Conservation (phyloP, 306 rosid genomes). For the Rosa multiflora region DNA sequence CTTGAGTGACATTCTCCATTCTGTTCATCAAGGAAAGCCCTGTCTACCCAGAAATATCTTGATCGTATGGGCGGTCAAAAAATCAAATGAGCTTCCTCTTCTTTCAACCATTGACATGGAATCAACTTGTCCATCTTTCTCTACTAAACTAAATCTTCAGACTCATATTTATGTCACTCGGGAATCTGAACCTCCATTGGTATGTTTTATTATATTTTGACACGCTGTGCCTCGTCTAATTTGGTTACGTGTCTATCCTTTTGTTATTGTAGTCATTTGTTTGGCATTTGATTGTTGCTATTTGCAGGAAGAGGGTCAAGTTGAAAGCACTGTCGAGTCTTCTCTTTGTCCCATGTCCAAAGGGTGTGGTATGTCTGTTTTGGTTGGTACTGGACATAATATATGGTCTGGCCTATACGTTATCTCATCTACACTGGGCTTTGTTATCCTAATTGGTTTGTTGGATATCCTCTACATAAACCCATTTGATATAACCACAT, state of each 20-base stretch:
- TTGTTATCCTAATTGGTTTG: conserved; percentile 48
- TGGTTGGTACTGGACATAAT: conserved; percentile 81
- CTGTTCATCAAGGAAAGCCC: conserved; percentile 64
- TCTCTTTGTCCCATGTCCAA: conserved; percentile 48
- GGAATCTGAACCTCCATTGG: conserved; percentile 82
- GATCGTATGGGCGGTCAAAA: conserved; percentile 87
- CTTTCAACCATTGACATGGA: conserved; percentile 70
- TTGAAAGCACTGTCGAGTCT: conserved; percentile 33
- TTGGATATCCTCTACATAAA: conserved; percentile 59
- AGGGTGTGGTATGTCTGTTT: conserved; percentile 55
- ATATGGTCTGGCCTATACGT: conserved; percentile 80
- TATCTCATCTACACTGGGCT: conserved; percentile 64
- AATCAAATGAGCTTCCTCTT: conserved; percentile 74
- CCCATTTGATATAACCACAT: conserved; percentile 45
- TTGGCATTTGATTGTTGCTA: conserved; percentile 22
- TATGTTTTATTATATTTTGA: conserved; percentile 33
- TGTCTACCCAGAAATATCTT: conserved; percentile 61
- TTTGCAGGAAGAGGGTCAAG: conserved; percentile 72
- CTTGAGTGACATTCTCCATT: conserved; percentile 84
- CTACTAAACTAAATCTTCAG: conserved; percentile 56
- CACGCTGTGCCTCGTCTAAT: conserved; percentile 6
- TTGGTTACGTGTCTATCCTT: not conserved
- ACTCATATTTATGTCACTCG: conserved; percentile 66
- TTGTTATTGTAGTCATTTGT: conserved; percentile 2
- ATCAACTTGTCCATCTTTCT: conserved; percentile 58